A percentile compares a stretch with the other conserved stretches of the same genome.
phyloP scores from a whole-genome alignment of 148 eudicot species.

The Dianthus caryophyllus region DNA sequence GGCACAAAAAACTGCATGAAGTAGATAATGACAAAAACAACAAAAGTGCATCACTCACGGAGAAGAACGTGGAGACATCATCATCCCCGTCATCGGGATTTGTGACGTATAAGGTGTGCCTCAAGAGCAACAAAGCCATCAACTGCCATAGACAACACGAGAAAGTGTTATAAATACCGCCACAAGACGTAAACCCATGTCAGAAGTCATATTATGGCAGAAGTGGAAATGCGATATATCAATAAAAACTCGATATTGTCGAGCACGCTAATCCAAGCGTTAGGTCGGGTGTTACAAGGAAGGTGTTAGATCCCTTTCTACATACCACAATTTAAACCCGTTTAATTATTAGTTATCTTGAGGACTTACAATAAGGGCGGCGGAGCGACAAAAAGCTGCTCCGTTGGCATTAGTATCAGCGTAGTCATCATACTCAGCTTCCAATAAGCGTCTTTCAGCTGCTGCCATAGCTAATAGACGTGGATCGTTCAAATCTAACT shows the following conservation, averaged over 20 bases:
- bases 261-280: not conserved
- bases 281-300: not conserved
- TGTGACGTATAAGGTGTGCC: slow-evolving; percentile 61
- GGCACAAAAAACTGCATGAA: not conserved
- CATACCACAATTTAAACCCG: not conserved
- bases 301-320: not conserved
- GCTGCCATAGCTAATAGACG: slow-evolving; percentile 81
- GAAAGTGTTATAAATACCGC: no score
- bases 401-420: slow-evolving; percentile 72
- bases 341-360: not conserved
- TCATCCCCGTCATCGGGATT: slow-evolving; percentile 64
- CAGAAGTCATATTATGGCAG: not conserved
- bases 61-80: slow-evolving; percentile 63
- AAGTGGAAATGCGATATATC: not conserved
- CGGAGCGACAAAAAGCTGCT: slow-evolving; percentile 78
- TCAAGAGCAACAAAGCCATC: slow-evolving; percentile 70
- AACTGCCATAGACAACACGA: slow-evolving; percentile 39
- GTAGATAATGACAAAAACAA: not conserved
- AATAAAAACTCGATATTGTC: not conserved
- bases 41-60: slow-evolving; percentile 30
- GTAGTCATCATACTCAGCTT: slow-evolving; percentile 78
- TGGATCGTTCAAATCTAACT: slow-evolving; percentile 65
- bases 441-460: slow-evolving; percentile 57
- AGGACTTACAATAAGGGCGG: slow-evolving; percentile 66
- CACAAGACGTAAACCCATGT: not conserved